Conservation (phyloP, 2,329 filamentous ascomycete genomes). For the Sclerotinia borealis region DNA sequence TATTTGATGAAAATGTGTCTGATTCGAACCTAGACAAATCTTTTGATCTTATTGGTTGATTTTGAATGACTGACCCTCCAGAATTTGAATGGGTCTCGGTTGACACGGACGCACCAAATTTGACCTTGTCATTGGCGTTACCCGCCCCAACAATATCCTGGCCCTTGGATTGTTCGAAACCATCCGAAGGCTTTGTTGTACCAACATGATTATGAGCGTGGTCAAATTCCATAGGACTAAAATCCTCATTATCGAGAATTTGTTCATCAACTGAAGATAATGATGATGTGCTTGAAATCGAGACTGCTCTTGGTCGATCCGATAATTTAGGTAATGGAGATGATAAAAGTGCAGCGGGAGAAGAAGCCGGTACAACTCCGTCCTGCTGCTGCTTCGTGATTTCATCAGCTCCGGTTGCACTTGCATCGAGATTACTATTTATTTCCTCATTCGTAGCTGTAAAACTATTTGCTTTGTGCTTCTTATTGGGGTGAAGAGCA, state of each 20-base stretch:
- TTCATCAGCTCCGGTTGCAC: not conserved
- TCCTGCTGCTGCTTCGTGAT: conserved; percentile 7
- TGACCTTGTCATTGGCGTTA: conserved; percentile 22
- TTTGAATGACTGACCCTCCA: conserved; percentile 17
- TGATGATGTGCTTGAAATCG: conserved; percentile 33
- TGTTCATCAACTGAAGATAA: conserved; percentile 34
- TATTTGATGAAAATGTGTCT: conserved; percentile 24
- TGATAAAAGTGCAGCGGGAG: not conserved
- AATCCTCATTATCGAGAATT: conserved; percentile 19
- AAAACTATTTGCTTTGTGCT: conserved; percentile 23
- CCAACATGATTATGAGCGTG: conserved; percentile 10
- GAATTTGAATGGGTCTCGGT: conserved; percentile 24
- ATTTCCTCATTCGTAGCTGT: conserved; percentile 17
- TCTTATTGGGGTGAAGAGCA: conserved; percentile 24
- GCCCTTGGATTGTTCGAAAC: conserved; percentile 5
- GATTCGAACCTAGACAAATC: conserved; percentile 25
- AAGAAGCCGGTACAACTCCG: conserved; percentile 2
- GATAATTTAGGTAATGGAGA: conserved; percentile 4
- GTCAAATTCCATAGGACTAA: conserved; percentile 13
- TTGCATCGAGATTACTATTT: conserved; percentile 16
- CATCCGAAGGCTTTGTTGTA: conserved; percentile 5
- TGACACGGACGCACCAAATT: conserved; percentile 21
- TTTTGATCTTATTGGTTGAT: conserved; percentile 24
- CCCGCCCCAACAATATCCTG: conserved; percentile 5
- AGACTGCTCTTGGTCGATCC: conserved; percentile 20